Base-by-base conservation (phyloP, 495 filamentous ascomycete genomes). In the Aspergillus carlsbadensis region DNA sequence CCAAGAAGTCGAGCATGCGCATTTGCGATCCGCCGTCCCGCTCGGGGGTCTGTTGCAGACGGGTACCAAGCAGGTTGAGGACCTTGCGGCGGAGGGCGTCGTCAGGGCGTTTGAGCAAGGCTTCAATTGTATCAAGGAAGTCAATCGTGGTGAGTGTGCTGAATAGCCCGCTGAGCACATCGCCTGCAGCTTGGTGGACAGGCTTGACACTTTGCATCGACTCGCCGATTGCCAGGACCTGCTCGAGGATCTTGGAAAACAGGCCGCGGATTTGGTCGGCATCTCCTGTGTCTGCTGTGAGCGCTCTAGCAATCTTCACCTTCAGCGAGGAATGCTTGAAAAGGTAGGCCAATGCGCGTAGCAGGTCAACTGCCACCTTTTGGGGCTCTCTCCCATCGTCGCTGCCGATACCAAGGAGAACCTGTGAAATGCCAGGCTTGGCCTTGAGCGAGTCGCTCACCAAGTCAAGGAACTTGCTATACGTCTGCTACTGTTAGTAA, bases 101-200 rank as follows among this genome's bases (percentile, higher is more conserved):
- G 47, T 89, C 85, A 2, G 86, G 83, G 15, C 85, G 82, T 52
- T 87, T 80, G 18, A 96, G 81, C 31, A 98, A 74, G 15, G 82
- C 79, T 57, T 92, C 88, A 40, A 93, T 86, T 17, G 89, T 88
- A 63, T 88, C 86, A 61, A 96, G 84, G 72, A 97, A 91, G 70
- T 96, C 89, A 35, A 83, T 78, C 7, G 88, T 89, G 4, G 91
- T 91, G 41, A 96, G 77, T 14, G 95, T 81, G 45, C 87, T 83
- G 15, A 98, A 79, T 6, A 94, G 74, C 26, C 86, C 81, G 26
- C 87, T 81, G 45, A 97, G 76, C 6, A 89, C 81, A 31, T 90
- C 83, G 29, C 80, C 82, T 62, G 85, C 87, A 36, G 82, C 78
- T 62, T 79, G 81, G 60, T 84, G 80, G 8, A 92, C 74, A 55